A percentile compares a stretch with the other conserved stretches of the same genome.
These are phyloP conservation scores for Chlorella sp. DNA, from an alignment of 139 green algal species.

Conservation along the genomic window DNA sequence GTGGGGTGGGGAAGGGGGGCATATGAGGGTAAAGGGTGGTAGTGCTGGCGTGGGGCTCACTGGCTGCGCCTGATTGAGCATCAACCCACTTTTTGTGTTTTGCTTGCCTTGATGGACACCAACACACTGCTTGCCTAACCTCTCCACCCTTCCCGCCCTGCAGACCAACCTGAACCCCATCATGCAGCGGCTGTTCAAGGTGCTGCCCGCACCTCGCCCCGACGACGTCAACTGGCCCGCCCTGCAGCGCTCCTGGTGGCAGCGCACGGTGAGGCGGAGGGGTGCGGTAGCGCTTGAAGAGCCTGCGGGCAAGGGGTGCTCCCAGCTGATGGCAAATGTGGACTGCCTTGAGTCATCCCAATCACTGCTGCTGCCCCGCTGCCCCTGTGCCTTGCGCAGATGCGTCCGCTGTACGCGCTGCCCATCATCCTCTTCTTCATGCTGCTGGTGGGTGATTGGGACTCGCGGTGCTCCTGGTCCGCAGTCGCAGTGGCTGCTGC, in stretches of 20 bases:
- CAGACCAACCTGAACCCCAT: constrained; percentile 59
- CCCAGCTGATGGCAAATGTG: too few species aligned
- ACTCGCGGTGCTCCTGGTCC: too few species aligned
- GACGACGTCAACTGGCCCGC: constrained; percentile 58
- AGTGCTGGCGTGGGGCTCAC: neutral
- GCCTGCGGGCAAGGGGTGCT: too few species aligned
- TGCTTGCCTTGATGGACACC: too few species aligned
- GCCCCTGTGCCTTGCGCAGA: neutral
- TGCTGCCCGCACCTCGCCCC: constrained; percentile 38
- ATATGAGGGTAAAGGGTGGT: neutral
- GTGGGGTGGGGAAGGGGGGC: neutral
- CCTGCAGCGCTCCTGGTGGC: constrained; percentile 46
- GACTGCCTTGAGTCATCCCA: too few species aligned
- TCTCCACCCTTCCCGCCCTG: too few species aligned
- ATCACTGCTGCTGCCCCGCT: too few species aligned
- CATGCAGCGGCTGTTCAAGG: constrained; percentile 46
- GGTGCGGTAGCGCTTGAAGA: too few species aligned
- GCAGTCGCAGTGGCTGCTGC: too few species aligned
- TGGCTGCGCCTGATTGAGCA: too few species aligned
- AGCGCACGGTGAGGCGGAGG: constrained; percentile 55
- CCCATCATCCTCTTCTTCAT: constrained; percentile 58
- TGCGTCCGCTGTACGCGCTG: constrained; percentile 63
- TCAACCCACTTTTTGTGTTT: too few species aligned
- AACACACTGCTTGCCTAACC: too few species aligned
- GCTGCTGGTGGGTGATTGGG: constrained; percentile 46